These are phyloP conservation scores for Nakazawaea laoshanensis DNA, from an alignment of 805 yeast species.

Conservation along the genomic window DNA sequence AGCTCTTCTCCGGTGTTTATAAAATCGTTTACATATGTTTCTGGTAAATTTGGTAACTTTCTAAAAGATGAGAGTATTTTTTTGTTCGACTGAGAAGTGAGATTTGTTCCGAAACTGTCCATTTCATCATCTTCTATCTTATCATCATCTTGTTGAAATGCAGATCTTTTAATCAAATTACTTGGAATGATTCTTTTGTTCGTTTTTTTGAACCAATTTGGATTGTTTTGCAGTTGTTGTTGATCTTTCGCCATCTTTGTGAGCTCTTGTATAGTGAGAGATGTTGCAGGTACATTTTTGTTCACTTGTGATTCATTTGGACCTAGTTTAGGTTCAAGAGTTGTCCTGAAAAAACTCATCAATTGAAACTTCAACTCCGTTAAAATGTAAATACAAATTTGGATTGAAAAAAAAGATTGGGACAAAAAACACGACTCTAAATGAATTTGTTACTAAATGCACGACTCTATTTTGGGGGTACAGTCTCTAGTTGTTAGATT, in stretches of 20 bases:
- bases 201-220: conserved; percentile 32
- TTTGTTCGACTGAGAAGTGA: conserved; percentile 17
- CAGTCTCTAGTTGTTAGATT: conserved; percentile 1
- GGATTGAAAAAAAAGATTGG: background rate
- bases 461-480: conserved; percentile 2
- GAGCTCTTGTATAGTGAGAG: conserved; percentile 12
- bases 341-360: no score
- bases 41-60: conserved; percentile 2
- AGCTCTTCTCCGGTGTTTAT: conserved; percentile 24
- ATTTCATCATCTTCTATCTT: conserved; percentile 6
- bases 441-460: no score
- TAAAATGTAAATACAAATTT: no score
- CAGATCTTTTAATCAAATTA: conserved; percentile 33
- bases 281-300: no score
- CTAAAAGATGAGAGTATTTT: conserved; percentile 11
- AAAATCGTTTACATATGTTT: conserved; percentile 27
- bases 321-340: no score
- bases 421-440: no score
- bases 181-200: conserved; percentile 39
- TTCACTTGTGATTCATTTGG: no score
- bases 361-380: no score
- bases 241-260: conserved; percentile 12
- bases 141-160: conserved; percentile 37
- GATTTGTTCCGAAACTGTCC: conserved; percentile 12
- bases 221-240: conserved; percentile 13